Evolutionary conservation across 176 grass and related monocot genomes (phyloP).

Genomic region (Phoenix dactylifera): DNA sequence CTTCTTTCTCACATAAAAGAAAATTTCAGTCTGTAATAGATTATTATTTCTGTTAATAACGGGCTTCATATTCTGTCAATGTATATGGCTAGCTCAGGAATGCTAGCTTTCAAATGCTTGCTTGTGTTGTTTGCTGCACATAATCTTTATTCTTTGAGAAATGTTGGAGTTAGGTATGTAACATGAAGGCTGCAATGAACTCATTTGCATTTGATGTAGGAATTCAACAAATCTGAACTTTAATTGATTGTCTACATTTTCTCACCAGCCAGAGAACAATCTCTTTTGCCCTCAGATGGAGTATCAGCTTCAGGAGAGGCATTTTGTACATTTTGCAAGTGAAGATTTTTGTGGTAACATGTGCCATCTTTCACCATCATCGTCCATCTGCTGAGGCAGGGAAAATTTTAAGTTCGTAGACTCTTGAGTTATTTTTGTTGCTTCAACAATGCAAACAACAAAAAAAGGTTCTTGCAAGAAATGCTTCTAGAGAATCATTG

Average conservation of each 20-base stretch:
- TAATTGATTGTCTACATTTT: slow-evolving; percentile 1
- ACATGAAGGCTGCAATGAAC: no score
- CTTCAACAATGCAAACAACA: slow-evolving; percentile 58
- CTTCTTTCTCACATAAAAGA: no score
- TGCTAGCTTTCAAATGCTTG: no score
- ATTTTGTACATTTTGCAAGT: background rate
- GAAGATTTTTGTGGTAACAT: background rate
- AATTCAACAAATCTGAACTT: background rate
- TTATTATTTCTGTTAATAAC: no score
- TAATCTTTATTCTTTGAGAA: background rate
- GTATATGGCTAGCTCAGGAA: no score
- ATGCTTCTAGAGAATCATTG: slow-evolving; percentile 35
- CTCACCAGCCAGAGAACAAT: no score
- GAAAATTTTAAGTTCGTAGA: background rate
- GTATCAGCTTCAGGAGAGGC: no score
- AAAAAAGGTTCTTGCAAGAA: slow-evolving; percentile 54
- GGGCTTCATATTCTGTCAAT: no score
- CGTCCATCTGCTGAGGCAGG: background rate
- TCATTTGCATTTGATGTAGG: background rate
- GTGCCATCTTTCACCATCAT: background rate
- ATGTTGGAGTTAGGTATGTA: background rate
- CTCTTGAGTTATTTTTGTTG: slow-evolving; percentile 10
- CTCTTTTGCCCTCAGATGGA: no score
- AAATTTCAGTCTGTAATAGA: no score
- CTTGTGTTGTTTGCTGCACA: no score